Base-by-base conservation (phyloP, 129 eudicot species). In the Heracleum sosnowskyi region DNA sequence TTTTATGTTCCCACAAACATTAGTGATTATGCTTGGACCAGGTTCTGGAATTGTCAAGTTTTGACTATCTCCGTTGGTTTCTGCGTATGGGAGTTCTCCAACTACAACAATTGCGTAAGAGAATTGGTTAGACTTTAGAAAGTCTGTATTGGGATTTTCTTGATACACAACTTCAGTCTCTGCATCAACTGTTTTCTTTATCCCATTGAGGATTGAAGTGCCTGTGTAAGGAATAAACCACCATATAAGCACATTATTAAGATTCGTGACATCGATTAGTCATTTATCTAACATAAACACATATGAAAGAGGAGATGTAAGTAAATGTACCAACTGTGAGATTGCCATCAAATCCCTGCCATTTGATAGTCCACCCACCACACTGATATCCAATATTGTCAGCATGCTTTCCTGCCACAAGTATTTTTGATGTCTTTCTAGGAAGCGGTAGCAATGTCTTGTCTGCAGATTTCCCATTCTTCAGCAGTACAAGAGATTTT, bases 361-460 rank as follows among this genome's bases (percentile, higher is more conserved):
- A 93, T 22, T 82, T 75, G 26, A 93, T 83, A 1, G 98, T 93
- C 98, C 98, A 93, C 44, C 97, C 97, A 17, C 97, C 97, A 78
- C 96, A 92, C 57, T 92, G 97, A 75, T 92, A 76, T 40, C 97
- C 97, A 37, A 92, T 81, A 63, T 90, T 85, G 87, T 92, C 78
- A 5, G 97, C 96, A 49, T 92, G 93, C 15, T 83, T 82, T 9
- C 98, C 96, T 3, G 94, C 92, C 36, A 93, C 96, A 17, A 93
- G 89, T 79, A 93, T 83, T 88, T 87, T 90, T 5, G 79, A 40
- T 74, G 94, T 85, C 78, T 86, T 86, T 79, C 83, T 89, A 53
- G 94, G 89, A 75, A 93, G 94, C 1, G 98, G 98, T 26, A 90
- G 78, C 86, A 93, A 64, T 51, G 94, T 88, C 28, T 73, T 46